phyloP scores from a whole-genome alignment of 1,284 basidiomycete species.

The Lentinula novae-zelandiae region DNA sequence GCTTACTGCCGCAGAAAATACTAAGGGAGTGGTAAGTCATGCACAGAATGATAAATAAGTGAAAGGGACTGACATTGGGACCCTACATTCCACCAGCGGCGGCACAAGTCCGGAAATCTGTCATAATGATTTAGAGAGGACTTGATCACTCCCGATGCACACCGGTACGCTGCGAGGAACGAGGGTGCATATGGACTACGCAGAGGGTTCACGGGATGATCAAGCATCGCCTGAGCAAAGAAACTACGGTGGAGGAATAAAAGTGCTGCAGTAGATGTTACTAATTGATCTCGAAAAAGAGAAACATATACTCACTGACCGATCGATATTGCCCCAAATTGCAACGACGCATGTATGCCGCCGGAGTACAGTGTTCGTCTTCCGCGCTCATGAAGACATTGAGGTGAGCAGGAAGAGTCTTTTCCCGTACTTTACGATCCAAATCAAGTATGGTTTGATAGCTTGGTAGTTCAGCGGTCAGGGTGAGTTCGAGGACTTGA shows the following conservation, averaged over 20 bases:
- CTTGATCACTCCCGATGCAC: constrained; percentile 57
- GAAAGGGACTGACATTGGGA: constrained; percentile 36
- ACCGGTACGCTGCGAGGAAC: constrained; percentile 59
- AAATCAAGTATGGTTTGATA: constrained; percentile 55
- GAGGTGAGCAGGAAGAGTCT: constrained; percentile 44
- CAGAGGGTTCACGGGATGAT: constrained; percentile 56
- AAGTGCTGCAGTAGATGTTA: constrained; percentile 34
- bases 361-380: constrained; percentile 46
- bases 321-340: constrained; percentile 50
- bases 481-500: constrained; percentile 44
- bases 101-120: constrained; percentile 48
- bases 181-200: constrained; percentile 62
- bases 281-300: background rate
- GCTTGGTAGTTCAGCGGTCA: constrained; percentile 46
- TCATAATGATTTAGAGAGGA: constrained; percentile 46
- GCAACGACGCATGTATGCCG: constrained; percentile 44
- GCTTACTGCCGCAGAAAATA: constrained; percentile 53
- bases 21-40: constrained; percentile 18
- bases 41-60: background rate
- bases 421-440: constrained; percentile 55
- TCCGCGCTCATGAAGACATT: constrained; percentile 44
- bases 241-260: constrained; percentile 58
- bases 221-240: constrained; percentile 59
- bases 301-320: constrained; percentile 30
- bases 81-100: constrained; percentile 53